Base-by-base conservation (phyloP, 192 early-diverging fungal genomes). In the Umbelopsis sp. region DNA sequence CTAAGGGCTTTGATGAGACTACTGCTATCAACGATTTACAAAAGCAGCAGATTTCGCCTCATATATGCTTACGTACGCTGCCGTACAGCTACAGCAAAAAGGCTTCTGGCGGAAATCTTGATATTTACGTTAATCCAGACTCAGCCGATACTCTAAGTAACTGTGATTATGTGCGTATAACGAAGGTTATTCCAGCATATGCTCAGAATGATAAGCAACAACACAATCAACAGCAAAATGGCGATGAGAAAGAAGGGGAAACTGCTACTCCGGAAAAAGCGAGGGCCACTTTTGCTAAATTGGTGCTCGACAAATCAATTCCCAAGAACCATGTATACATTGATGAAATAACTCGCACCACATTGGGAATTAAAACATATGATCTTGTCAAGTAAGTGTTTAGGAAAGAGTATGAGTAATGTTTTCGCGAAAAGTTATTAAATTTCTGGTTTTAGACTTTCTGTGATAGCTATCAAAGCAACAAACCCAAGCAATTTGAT, bases 301-400 rank as follows among this genome's bases (percentile, higher is more conserved):
- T 83, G 11, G 45, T 78, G 12, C 18, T 75, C 3, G 77, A 77
- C 1, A 66, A 44, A 18, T 49, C 52, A 33, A 73, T 88, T 8
- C 78, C 82, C 15, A 20, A 69, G 1, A 75, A 76, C 13, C 86
- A 88, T 78, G 77, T 88, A 21, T 69, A 68, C 6, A 66, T 88
- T 10, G 80, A 76, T 16, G 75, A 76, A 21, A 65, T 73, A 45
- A 75, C 84, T 1, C 68, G 76, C 61, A 74, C 76, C 1, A 81
- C 78, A 4, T 49, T 88, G 58, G 81, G 84, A 25, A 52, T 75
- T 0, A 76, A 84, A 53, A 77, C 76, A 49, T 88, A 82, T 77
- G 78, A 77, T 5, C 82, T 85, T 50, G 68, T 87, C 61, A 78
- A 75, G 86, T 84, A 82, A 66, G 72, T 69, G 20, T 0, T 22